These are phyloP conservation scores for Peniophora sp. DNA, from an alignment of 1,284 basidiomycete genomes.

Conservation along the genomic window DNA sequence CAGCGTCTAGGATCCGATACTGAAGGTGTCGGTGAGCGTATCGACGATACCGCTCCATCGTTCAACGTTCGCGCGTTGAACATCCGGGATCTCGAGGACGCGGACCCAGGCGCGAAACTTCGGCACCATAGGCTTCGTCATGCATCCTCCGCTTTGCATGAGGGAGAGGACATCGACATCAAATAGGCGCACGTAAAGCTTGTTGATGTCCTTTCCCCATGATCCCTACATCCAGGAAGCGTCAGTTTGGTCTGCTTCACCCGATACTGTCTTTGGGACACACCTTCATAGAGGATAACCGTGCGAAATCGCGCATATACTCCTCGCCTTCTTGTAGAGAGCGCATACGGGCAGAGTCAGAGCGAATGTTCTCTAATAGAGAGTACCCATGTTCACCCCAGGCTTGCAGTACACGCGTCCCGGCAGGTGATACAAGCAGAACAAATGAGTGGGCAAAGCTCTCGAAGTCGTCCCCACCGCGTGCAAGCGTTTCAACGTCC, in stretches of 20 bases:
- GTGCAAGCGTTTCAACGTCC: background rate
- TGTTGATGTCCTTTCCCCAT: background rate
- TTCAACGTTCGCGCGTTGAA: background rate
- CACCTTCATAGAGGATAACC: background rate
- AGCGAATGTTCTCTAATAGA: background rate
- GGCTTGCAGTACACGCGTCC: background rate
- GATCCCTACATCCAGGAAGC: background rate
- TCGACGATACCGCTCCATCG: background rate
- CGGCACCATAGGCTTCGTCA: background rate
- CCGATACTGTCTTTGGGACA: background rate
- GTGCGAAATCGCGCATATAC: background rate
- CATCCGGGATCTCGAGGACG: background rate
- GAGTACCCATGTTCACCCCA: conserved; percentile 1
- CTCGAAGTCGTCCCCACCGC: background rate
- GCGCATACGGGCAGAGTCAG: background rate
- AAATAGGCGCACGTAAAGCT: background rate
- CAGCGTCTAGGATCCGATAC: no score
- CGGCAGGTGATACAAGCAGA: background rate
- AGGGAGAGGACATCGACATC: background rate
- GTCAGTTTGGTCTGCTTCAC: background rate
- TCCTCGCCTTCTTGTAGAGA: background rate
- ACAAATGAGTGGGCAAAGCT: background rate
- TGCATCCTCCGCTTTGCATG: background rate
- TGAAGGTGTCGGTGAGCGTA: background rate
- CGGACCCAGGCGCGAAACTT: background rate